Percentiles rank a stretch among this genome's conserved stretches.
phyloP scores from a whole-genome alignment of 2,329 filamentous ascomycete species.

The Aspergillus brasiliensis region DNA sequence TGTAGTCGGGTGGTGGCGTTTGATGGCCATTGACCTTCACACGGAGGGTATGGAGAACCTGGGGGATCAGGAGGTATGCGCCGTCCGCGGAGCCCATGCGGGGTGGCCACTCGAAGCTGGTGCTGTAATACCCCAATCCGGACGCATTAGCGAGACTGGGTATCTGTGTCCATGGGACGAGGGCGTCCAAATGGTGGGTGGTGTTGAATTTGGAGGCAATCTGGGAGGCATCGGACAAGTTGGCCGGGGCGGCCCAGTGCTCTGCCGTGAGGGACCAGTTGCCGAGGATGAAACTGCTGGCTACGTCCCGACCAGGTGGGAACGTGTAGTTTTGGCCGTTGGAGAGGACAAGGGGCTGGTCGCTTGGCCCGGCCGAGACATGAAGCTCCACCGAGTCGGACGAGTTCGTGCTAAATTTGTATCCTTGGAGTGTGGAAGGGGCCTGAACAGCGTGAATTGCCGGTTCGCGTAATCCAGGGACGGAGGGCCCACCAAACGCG shows the following conservation, averaged over 20 bases:
- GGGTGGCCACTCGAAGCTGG: conserved; percentile 17
- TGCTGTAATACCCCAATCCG: conserved; percentile 25
- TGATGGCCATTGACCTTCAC: conserved; percentile 21
- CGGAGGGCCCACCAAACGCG: too few species aligned
- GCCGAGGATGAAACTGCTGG: not conserved
- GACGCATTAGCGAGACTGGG: conserved; percentile 19
- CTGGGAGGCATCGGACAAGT: conserved; percentile 20
- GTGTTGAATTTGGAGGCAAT: conserved; percentile 23
- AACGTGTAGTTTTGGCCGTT: conserved; percentile 12
- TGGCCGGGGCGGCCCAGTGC: conserved; percentile 23
- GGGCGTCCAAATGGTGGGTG: conserved; percentile 20
- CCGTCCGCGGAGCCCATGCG: conserved; percentile 12
- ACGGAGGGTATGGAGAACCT: conserved; percentile 16
- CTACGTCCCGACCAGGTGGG: not conserved
- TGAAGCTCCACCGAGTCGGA: too few species aligned
- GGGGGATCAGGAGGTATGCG: conserved; percentile 23
- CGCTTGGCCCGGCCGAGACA: too few species aligned
- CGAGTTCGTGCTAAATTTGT: too few species aligned
- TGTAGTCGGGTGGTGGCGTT: conserved; percentile 18
- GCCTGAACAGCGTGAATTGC: too few species aligned
- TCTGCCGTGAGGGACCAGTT: conserved; percentile 22
- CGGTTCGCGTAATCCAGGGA: too few species aligned
- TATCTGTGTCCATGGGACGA: conserved; percentile 25
- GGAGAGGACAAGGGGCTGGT: conserved; percentile 9
- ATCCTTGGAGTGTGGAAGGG: not conserved